Base-by-base conservation (phyloP, 176 grass and related monocot genomes). In the Cenchrus fungigraminus region DNA sequence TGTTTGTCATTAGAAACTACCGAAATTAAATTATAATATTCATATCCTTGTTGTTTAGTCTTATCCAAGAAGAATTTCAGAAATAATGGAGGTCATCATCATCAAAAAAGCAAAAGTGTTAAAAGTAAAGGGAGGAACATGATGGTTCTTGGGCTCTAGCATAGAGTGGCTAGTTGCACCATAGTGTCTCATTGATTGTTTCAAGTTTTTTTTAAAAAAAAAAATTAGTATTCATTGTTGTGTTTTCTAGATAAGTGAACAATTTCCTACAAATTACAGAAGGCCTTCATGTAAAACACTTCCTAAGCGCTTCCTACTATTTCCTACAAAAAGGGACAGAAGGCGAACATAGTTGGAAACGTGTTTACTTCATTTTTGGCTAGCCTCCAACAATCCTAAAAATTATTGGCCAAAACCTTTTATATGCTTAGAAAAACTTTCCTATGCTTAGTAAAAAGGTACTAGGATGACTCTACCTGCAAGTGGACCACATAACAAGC, bases 1-100 rank as follows among this genome's bases (percentile, higher is more conserved):
- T 73, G 80, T 54, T 59, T 60, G 42, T 61, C 25, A 25, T 54
- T 9, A 16, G 53, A 68, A 77, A 56, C 34, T 84, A 31, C 53
- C 66, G 10, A 72, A 53, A 72, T 52, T 25, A 70, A 61, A 71
- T 19, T 28, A 28, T 28, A 61, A 61, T 28, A 43, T 61, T 44
- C n/a, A 46, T 28, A 31, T 1, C 53, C 54, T 77, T 43, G 7
- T 7, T 75, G 8, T 56, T 37, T 52, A 57, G 56, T 37, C 73
- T 57, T 57, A 42, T 37, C 20, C 10, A 1, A 13, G 43, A 28
- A 75, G 51, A 75, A 75, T 75, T 31, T 1, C 49, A 55, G 49
- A 54, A 74, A 53, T 17, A 74, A 10, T 74, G 14, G 13, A 53
- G 71, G 46, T 54, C 71, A 55, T 74, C 72, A 55, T 28, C 72